Conservation (phyloP, 371 early-diverging fungal genomes). For the Conidiobolus incongruus region DNA sequence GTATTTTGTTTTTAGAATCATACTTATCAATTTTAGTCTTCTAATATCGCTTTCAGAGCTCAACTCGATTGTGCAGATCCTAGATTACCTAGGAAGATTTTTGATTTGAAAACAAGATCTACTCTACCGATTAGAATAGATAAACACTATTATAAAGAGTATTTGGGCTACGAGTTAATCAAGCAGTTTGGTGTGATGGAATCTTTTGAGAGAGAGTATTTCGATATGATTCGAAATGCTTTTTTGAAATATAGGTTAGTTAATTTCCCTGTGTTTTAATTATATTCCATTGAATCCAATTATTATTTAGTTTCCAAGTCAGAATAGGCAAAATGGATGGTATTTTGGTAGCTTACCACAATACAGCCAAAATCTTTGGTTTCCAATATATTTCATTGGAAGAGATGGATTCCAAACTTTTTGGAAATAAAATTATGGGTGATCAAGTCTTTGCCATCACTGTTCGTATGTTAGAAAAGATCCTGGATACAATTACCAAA, state of each 20-base stretch:
- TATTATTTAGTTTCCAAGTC: constrained; percentile 44
- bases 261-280: background rate
- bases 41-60: constrained; percentile 56
- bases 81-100: constrained; percentile 46
- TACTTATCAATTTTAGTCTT: too few relatives aligned
- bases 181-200: constrained; percentile 32
- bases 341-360: constrained; percentile 83
- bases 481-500: constrained; percentile 33
- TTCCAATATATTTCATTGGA: constrained; percentile 78
- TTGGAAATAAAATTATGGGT: constrained; percentile 47
- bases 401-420: constrained; percentile 71
- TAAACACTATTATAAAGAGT: constrained; percentile 36
- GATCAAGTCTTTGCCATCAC: constrained; percentile 42
- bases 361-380: constrained; percentile 73
- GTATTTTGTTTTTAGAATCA: too few relatives aligned
- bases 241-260: constrained; percentile 59
- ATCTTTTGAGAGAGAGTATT: constrained; percentile 84
- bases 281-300: background rate
- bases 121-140: constrained; percentile 67
- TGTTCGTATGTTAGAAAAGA: constrained; percentile 27
- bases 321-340: constrained; percentile 95
- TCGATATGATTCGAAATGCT: constrained; percentile 75
- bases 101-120: constrained; percentile 89
- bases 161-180: constrained; percentile 29
- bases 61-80: constrained; percentile 77